Conservation (phyloP, 2,329 filamentous ascomycete species). For the Pyricularia sp. region DNA sequence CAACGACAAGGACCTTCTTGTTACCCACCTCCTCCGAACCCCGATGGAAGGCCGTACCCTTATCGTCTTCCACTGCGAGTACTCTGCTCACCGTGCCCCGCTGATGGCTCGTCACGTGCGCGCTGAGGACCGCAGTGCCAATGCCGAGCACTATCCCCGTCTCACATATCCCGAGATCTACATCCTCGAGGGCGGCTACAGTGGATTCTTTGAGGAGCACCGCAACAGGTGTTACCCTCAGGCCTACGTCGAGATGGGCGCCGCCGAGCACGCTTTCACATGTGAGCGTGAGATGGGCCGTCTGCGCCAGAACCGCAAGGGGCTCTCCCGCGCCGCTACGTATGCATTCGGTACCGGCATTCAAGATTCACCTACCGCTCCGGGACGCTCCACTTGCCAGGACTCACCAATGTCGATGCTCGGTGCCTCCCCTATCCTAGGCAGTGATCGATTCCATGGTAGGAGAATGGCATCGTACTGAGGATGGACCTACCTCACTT, state of each 20-base stretch:
- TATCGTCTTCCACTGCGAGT: constrained; percentile 94
- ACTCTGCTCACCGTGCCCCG: constrained; percentile 90
- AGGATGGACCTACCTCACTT: constrained; percentile 11
- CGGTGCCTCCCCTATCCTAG: constrained; percentile 30
- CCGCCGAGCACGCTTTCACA: constrained; percentile 80
- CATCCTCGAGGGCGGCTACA: constrained; percentile 94
- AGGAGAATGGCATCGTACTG: constrained; percentile 58
- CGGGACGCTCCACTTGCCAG: constrained; percentile 30
- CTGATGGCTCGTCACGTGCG: constrained; percentile 94
- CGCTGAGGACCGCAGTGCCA: constrained; percentile 75
- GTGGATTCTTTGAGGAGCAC: constrained; percentile 77
- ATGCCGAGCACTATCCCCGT: constrained; percentile 76
- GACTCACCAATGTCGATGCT: constrained; percentile 28
- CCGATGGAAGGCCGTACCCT: constrained; percentile 63
- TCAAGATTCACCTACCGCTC: constrained; percentile 51
- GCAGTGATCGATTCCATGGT: constrained; percentile 41
- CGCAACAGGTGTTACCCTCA: constrained; percentile 80
- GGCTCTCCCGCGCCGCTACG: constrained; percentile 79
- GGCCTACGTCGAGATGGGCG: constrained; percentile 94
- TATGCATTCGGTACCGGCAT: constrained; percentile 77
- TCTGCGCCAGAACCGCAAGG: constrained; percentile 75
- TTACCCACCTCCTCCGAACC: constrained; percentile 65
- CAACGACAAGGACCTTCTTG: constrained; percentile 88
- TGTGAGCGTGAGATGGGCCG: constrained; percentile 94
- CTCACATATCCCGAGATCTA: constrained; percentile 97